Percentiles rank a stretch among this genome's conserved stretches.
Evolutionary conservation across 164 flowering plant species (phyloP).

Genomic region (Tetrastigma voinierianum): DNA sequence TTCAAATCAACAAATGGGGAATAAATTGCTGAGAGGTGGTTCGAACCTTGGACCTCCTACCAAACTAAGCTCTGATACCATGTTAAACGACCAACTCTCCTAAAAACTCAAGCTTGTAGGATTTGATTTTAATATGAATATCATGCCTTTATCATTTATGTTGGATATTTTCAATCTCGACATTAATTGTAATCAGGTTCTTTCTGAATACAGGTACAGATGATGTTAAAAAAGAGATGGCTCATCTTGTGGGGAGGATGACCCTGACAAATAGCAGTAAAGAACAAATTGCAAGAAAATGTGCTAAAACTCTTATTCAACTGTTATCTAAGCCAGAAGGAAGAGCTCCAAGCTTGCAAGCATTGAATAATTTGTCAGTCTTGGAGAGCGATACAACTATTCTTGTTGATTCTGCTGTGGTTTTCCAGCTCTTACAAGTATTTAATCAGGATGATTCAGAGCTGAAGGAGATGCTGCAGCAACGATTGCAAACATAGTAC

Average conservation of each 20-base stretch:
- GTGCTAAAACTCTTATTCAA: conserved; percentile 41
- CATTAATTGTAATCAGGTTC: background rate
- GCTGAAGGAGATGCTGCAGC: conserved; percentile 19
- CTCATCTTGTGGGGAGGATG: conserved; percentile 50
- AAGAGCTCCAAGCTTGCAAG: conserved; percentile 42
- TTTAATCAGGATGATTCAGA: conserved; percentile 20
- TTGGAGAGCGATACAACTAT: conserved; percentile 55
- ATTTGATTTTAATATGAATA: too few relatives aligned
- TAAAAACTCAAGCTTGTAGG: too few relatives aligned
- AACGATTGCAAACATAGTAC: conserved; percentile 20
- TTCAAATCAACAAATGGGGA: too few relatives aligned
- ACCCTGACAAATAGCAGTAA: conserved; percentile 49
- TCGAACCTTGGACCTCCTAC: too few relatives aligned
- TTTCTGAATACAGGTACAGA: conserved; percentile 39
- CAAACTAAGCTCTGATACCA: too few relatives aligned
- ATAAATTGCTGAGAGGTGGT: too few relatives aligned
- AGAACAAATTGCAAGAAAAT: conserved; percentile 49
- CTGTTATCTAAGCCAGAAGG: conserved; percentile 46
- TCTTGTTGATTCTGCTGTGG: conserved; percentile 52
- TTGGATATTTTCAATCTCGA: background rate
- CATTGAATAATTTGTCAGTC: conserved; percentile 47
- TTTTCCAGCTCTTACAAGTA: conserved; percentile 37
- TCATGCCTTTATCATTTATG: too few relatives aligned
- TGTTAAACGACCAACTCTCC: too few relatives aligned
- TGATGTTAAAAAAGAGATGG: conserved; percentile 51